A percentile compares a stretch with the other conserved stretches of the same genome.
Evolutionary conservation across 139 green algal species (phyloP).

Genomic region (Micractinium sp.): DNA sequence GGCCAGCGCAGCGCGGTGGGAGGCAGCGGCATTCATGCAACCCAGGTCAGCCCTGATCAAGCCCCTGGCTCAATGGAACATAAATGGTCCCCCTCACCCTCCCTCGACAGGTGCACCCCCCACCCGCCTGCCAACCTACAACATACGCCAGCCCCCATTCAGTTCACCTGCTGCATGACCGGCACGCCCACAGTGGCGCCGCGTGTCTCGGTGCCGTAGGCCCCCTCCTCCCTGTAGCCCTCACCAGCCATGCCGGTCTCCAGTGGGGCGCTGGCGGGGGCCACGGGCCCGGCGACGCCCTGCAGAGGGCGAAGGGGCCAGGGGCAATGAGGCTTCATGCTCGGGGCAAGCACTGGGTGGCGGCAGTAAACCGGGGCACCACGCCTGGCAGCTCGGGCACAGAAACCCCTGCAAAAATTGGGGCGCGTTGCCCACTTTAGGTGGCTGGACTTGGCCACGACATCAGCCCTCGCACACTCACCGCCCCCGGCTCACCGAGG

Average conservation of each 20-base stretch:
- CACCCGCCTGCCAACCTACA: not conserved
- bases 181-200: not conserved
- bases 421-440: too few relatives aligned
- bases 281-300: not conserved
- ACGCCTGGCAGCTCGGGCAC: not conserved
- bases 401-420: too few relatives aligned
- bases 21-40: not conserved
- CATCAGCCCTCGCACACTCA: not conserved
- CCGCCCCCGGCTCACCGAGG: not conserved
- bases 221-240: not conserved
- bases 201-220: slow-evolving; percentile 6
- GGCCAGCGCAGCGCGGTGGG: not conserved
- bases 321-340: not conserved
- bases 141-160: not conserved
- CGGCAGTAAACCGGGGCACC: not conserved
- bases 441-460: not conserved
- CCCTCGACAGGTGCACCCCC: not conserved
- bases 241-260: not conserved
- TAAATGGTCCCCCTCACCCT: not conserved
- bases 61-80: too few relatives aligned
- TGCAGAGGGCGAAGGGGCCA: not conserved
- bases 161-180: not conserved
- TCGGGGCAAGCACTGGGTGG: not conserved
- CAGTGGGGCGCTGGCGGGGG: not conserved
- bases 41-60: not conserved